These are phyloP conservation scores for Monosporascus sp. DNA, from an alignment of 2,329 filamentous ascomycete genomes.

Conservation along the genomic window DNA sequence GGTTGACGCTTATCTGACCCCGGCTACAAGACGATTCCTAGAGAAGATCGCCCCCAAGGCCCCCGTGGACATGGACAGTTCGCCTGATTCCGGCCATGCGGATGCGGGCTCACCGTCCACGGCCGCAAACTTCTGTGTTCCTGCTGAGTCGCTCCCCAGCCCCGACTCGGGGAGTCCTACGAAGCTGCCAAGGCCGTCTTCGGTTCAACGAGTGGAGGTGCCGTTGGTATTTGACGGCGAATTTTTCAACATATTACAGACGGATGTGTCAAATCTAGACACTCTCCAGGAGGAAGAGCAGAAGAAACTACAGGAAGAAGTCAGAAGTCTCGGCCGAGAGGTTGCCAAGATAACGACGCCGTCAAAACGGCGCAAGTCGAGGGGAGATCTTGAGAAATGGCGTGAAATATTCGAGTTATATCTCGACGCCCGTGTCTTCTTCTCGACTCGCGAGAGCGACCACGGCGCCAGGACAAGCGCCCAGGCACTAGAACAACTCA, in stretches of 20 bases:
- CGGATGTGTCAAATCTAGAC: slow-evolving; percentile 65
- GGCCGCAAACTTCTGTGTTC: background rate
- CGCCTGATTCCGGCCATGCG: background rate
- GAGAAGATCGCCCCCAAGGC: slow-evolving; percentile 49
- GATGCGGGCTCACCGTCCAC: background rate
- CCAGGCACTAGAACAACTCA: slow-evolving; percentile 61
- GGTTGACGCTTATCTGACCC: slow-evolving; percentile 62
- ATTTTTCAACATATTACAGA: slow-evolving; percentile 73
- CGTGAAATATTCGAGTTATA: slow-evolving; percentile 79
- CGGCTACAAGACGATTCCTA: slow-evolving; percentile 59
- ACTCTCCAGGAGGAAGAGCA: slow-evolving; percentile 63
- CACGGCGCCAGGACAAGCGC: slow-evolving; percentile 62
- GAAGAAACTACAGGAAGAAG: slow-evolving; percentile 55
- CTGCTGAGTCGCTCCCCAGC: background rate
- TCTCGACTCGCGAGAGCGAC: slow-evolving; percentile 68
- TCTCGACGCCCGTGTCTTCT: slow-evolving; percentile 74
- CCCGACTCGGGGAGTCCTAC: no score
- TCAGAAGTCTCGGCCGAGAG: slow-evolving; percentile 58
- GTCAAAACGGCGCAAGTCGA: slow-evolving; percentile 52
- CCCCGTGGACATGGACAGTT: background rate
- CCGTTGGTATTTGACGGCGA: slow-evolving; percentile 71
- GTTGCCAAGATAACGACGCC: slow-evolving; percentile 62
- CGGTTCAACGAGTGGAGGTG: slow-evolving; percentile 55
- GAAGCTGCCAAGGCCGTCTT: background rate
- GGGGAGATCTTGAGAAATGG: slow-evolving; percentile 67